Evolutionary conservation across 805 yeast species (phyloP).

Genomic region (Starmerella lactis-condensi): DNA sequence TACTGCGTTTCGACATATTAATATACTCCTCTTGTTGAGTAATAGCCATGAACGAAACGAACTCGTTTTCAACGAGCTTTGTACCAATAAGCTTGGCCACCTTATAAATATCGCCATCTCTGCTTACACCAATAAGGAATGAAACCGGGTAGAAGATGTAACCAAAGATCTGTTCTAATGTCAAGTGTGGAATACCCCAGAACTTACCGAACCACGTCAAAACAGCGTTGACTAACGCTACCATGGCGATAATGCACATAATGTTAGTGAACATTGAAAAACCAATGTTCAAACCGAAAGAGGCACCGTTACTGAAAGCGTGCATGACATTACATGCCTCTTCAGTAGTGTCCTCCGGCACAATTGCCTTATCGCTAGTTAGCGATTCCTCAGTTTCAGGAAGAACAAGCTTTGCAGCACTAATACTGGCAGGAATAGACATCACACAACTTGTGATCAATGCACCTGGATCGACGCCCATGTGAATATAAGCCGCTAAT

Average conservation of each 20-base stretch:
- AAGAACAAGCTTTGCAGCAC: slow-evolving; percentile 38
- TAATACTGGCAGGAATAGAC: slow-evolving; percentile 49
- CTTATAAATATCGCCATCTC: slow-evolving; percentile 30
- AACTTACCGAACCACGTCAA: slow-evolving; percentile 43
- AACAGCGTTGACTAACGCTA: slow-evolving; percentile 36
- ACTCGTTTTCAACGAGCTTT: slow-evolving; percentile 46
- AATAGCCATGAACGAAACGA: slow-evolving; percentile 33
- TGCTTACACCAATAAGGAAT: slow-evolving; percentile 39
- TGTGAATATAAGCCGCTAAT: slow-evolving; percentile 41
- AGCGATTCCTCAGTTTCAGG: slow-evolving; percentile 42
- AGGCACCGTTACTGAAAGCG: slow-evolving; percentile 41
- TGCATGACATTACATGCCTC: slow-evolving; percentile 35
- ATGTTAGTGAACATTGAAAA: slow-evolving; percentile 39
- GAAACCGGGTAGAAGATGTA: slow-evolving; percentile 43
- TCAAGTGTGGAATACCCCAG: slow-evolving; percentile 38
- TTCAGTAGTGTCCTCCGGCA: slow-evolving; percentile 29
- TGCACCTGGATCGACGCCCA: slow-evolving; percentile 45
- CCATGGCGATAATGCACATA: slow-evolving; percentile 42
- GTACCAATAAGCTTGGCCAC: slow-evolving; percentile 36
- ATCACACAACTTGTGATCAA: slow-evolving; percentile 48
- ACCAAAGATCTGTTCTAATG: slow-evolving; percentile 38
- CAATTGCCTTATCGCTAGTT: slow-evolving; percentile 31
- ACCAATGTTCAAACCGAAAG: slow-evolving; percentile 39
- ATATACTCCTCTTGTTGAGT: slow-evolving; percentile 28
- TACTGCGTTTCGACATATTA: slow-evolving; percentile 32